Evolutionary conservation across 2,329 filamentous ascomycete genomes (phyloP).

Genomic region (Colletotrichum tamarilloi): DNA sequence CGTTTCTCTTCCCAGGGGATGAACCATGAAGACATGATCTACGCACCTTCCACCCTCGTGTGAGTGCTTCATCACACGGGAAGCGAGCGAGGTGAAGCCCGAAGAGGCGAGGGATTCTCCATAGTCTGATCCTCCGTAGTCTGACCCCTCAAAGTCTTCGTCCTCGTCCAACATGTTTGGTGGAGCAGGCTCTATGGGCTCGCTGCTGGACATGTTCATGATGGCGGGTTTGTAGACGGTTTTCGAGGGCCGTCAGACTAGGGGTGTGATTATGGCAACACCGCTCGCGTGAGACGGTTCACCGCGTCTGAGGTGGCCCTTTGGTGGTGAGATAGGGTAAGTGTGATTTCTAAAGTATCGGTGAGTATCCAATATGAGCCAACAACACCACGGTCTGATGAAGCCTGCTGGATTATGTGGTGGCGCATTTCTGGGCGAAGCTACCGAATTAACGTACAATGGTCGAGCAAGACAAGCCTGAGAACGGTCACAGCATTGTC

Average conservation of each 20-base stretch:
- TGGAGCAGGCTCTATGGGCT: conserved; percentile 33
- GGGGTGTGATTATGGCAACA: not conserved
- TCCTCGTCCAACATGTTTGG: conserved; percentile 18
- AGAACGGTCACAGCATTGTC: not conserved
- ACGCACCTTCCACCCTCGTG: conserved; percentile 36
- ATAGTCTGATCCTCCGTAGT: conserved; percentile 51
- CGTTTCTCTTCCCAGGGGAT: not conserved
- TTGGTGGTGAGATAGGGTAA: not conserved
- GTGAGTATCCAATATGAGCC: not conserved
- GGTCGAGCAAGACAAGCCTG: not conserved
- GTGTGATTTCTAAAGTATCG: not conserved
- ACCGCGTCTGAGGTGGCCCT: not conserved
- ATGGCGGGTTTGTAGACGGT: not conserved
- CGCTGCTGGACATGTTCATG: conserved; percentile 27
- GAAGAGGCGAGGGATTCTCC: conserved; percentile 49
- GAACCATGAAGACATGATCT: not conserved
- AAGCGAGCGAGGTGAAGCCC: conserved; percentile 52
- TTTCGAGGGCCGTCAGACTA: not conserved
- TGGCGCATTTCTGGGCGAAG: not conserved
- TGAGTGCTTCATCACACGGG: conserved; percentile 33
- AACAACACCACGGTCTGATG: not conserved
- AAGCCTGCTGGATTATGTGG: not conserved
- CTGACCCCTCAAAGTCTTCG: conserved; percentile 43
- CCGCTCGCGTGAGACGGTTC: not conserved
- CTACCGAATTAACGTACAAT: not conserved